These are phyloP conservation scores for Neonectria sp. DNA, from an alignment of 2,329 filamentous ascomycete genomes.

Conservation along the genomic window DNA sequence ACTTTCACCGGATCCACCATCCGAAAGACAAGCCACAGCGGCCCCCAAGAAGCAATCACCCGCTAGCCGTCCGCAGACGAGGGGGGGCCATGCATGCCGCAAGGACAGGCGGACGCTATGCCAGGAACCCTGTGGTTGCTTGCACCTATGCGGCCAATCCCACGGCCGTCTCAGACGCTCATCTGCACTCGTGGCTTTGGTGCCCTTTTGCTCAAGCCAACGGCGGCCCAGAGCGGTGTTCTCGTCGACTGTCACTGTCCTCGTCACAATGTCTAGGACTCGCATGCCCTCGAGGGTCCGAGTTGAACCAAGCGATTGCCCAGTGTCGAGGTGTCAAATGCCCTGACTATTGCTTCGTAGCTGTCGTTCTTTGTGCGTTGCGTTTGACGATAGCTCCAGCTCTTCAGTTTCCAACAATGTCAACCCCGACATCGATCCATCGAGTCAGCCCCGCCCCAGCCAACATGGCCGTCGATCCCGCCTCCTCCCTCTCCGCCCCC, in stretches of 20 bases:
- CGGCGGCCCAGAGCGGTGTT: slow-evolving; percentile 31
- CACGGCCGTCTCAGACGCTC: slow-evolving; percentile 40
- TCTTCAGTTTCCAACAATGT: not conserved
- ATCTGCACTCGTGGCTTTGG: slow-evolving; percentile 37
- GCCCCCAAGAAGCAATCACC: slow-evolving; percentile 34
- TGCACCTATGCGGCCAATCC: slow-evolving; percentile 42
- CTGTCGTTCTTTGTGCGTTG: not conserved
- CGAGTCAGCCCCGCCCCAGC: not conserved
- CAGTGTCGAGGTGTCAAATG: not conserved
- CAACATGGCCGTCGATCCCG: slow-evolving; percentile 24
- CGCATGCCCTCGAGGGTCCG: slow-evolving; percentile 9
- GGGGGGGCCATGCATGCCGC: slow-evolving; percentile 10
- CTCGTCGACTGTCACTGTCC: slow-evolving; percentile 23
- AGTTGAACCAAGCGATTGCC: slow-evolving; percentile 6
- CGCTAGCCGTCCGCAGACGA: slow-evolving; percentile 9
- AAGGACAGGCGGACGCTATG: slow-evolving; percentile 16
- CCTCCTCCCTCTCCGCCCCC: slow-evolving; percentile 13
- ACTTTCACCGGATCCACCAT: slow-evolving; percentile 20
- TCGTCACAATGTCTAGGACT: slow-evolving; percentile 20
- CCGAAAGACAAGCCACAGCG: slow-evolving; percentile 34
- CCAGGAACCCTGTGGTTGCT: slow-evolving; percentile 43
- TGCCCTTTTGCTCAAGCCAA: slow-evolving; percentile 37
- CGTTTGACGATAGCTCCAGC: not conserved
- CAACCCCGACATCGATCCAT: slow-evolving; percentile 1
- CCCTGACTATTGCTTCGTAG: not conserved